Evolutionary conservation across 441 rosid genomes (phyloP).

Genomic region (Gossypium lobatum): DNA sequence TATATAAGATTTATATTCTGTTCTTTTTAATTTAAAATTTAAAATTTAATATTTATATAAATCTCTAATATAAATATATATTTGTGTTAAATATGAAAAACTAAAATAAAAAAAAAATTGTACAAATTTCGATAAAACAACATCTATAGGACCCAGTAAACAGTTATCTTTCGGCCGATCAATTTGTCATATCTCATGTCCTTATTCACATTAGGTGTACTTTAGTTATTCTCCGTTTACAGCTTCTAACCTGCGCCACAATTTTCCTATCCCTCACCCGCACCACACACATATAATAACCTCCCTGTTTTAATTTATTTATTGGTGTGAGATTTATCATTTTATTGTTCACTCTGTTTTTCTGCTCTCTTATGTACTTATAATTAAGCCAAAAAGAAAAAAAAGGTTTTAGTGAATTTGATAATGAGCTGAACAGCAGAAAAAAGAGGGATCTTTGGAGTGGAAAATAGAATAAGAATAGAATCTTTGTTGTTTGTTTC

Average conservation of each 20-base stretch:
- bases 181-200: conserved; percentile 27
- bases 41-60: too few species aligned
- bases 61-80: too few species aligned
- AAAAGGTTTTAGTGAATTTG: neutral
- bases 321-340: conserved; percentile 17
- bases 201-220: neutral
- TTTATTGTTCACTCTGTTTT: neutral
- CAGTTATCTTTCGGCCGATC: conserved; percentile 39
- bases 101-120: neutral
- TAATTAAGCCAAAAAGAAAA: neutral
- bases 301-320: conserved; percentile 23
- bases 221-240: neutral
- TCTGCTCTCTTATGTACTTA: neutral
- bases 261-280: conserved; percentile 21
- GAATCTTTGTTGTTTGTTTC: neutral
- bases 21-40: too few species aligned
- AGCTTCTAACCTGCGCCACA: conserved; percentile 22
- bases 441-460: neutral
- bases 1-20: too few species aligned
- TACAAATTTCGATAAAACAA: neutral
- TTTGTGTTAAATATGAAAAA: neutral
- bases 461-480: neutral
- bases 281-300: neutral
- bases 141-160: conserved; percentile 25
- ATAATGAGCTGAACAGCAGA: neutral